Base-by-base conservation (phyloP, 345 rosid genomes). In the Murraya koenigii region DNA sequence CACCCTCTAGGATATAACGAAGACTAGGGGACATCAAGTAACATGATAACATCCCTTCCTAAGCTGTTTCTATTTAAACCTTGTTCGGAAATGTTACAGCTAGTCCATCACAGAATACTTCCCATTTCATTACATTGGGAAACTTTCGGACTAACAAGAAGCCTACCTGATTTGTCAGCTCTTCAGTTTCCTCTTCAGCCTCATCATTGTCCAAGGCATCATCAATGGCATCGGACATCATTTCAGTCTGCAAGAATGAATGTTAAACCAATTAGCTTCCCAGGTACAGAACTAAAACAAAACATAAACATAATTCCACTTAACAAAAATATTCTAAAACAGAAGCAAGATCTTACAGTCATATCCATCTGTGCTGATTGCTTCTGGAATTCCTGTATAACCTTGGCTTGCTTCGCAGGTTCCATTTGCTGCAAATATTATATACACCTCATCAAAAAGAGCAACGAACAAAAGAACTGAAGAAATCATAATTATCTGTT, bases 341-440 rank as follows among this genome's bases (percentile, higher is more conserved):
- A 20, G 30, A 80, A 72, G 71, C 22, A 74, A 72, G 28, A 81
- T 81, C 97, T 87, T 87, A 95, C 99, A 58, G 95, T 93, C 98
- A 93, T 96, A 82, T 96, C 99, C 98, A 96, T 86, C 82, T 91
- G 94, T 3, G 94, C 97, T 32, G 99, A 93, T 82, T 96, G 98
- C 82, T 88, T 90, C 88, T 96, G 98, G 79, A 96, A 96, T 67
- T 96, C 99, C 78, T 65, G 82, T 70, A 91, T 80, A 78, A 91
- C 88, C 88, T 88, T 86, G 22, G 90, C 93, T 81, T 93, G 97
- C 87, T 93, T 91, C 77, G 86, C 89, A n/a, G 99, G 98, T 61
- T 80, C 97, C 99, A 96, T 92, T 90, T 93, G 89, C 99, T 96
- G 91, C 76, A 85, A 78, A 77, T 20, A 80, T 33, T 75, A 38